A percentile compares a stretch with the other conserved stretches of the same genome.
Conservation (phyloP, 2,329 filamentous ascomycete genomes). For the Ophiostoma novo-ulmi region DNA sequence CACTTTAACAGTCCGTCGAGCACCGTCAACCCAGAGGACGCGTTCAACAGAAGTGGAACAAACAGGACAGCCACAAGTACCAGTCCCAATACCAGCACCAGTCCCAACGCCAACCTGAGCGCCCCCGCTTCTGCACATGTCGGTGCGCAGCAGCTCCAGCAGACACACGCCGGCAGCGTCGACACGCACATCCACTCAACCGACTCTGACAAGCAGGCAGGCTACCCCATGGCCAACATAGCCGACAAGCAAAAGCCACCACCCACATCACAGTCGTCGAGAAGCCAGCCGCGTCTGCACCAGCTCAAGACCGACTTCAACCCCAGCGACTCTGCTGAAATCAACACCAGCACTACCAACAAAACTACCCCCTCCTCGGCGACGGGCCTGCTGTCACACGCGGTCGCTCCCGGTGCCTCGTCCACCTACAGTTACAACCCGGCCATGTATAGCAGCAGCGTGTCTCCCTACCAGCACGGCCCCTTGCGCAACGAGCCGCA, state of each 20-base stretch:
- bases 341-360: not conserved
- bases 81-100: not conserved
- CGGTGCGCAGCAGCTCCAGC: slow-evolving; percentile 1
- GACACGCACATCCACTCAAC: slow-evolving; percentile 18
- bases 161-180: not conserved
- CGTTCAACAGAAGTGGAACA: not conserved
- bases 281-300: slow-evolving; percentile 25
- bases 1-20: slow-evolving; percentile 22
- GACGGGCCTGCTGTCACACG: not conserved
- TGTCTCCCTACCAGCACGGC: not conserved
- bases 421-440: slow-evolving; percentile 1
- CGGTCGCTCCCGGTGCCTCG: not conserved
- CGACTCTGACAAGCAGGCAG: slow-evolving; percentile 2
- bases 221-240: slow-evolving; percentile 11
- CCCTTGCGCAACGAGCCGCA: slow-evolving; percentile 20
- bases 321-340: not conserved
- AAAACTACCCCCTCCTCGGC: not conserved
- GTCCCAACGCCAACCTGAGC: not conserved
- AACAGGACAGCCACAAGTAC: not conserved
- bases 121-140: not conserved
- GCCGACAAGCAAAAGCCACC: not conserved
- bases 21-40: not conserved
- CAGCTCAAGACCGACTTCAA: slow-evolving; percentile 26
- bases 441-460: not conserved
- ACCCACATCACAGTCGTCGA: not conserved